A percentile compares a stretch with the other conserved stretches of the same genome.
Evolutionary conservation across 139 green algal species (phyloP).

Genomic region (Micractinium sp.): DNA sequence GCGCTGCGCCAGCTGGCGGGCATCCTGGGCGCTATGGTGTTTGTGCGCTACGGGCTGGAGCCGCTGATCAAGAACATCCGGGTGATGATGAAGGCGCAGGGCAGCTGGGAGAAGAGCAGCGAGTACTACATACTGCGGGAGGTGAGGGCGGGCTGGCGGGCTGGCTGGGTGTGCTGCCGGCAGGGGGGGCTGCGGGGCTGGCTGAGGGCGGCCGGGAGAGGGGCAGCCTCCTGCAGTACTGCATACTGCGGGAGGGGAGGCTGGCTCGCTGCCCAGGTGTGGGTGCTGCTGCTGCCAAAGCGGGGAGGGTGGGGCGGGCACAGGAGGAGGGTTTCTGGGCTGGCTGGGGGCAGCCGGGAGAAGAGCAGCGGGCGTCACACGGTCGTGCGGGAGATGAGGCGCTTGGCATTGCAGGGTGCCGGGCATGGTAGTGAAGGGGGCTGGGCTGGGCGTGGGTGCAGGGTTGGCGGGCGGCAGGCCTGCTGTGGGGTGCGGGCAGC

Average conservation of each 20-base stretch:
- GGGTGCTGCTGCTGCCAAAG: neutral
- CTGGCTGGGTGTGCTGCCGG: neutral
- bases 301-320: no score
- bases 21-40: constrained; percentile 53
- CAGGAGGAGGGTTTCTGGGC: no score
- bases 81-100: constrained; percentile 44
- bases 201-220: neutral
- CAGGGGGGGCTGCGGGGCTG: neutral
- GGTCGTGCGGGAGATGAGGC: neutral
- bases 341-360: no score
- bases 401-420: neutral
- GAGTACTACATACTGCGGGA: constrained; percentile 79
- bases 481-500: neutral
- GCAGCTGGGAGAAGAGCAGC: constrained; percentile 61
- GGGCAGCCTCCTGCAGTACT: neutral
- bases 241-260: neutral
- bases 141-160: constrained; percentile 36
- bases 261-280: neutral
- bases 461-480: neutral
- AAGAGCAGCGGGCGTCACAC: no score
- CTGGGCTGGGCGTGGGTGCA: no score
- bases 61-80: constrained; percentile 59
- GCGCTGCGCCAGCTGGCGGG: constrained; percentile 68
- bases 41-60: constrained; percentile 60
- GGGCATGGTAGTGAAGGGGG: neutral